These are phyloP conservation scores for Aspergillus brasiliensis DNA, from an alignment of 2,329 filamentous ascomycete genomes.

Conservation along the genomic window DNA sequence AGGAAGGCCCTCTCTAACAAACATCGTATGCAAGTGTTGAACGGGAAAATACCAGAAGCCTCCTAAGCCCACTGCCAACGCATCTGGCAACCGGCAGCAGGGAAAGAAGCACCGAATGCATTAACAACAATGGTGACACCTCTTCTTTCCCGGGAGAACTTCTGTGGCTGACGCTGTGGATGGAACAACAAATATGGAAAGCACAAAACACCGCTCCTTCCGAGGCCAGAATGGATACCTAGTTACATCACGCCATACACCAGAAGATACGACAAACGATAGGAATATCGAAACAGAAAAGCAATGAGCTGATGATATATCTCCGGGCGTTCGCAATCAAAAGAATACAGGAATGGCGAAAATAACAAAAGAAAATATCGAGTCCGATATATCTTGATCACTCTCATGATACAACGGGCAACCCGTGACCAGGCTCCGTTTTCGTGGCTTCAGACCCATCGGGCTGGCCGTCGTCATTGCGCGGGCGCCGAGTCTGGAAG, in stretches of 20 bases:
- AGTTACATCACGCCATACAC: slow-evolving; percentile 25
- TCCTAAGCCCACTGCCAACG: neutral
- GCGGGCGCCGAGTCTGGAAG: slow-evolving; percentile 36
- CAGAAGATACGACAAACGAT: slow-evolving; percentile 7
- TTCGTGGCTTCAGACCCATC: slow-evolving; percentile 30
- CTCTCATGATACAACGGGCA: slow-evolving; percentile 30
- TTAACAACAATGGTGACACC: neutral
- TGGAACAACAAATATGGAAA: slow-evolving; percentile 2
- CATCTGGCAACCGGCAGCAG: neutral
- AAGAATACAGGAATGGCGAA: neutral
- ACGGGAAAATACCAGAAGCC: neutral
- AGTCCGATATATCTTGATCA: neutral
- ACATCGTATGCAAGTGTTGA: neutral
- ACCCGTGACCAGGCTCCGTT: slow-evolving; percentile 31
- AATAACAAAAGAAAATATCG: neutral
- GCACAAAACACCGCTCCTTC: slow-evolving; percentile 24
- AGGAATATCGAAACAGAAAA: slow-evolving; percentile 6
- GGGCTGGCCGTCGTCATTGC: slow-evolving; percentile 32
- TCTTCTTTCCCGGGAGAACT: neutral
- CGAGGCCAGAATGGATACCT: slow-evolving; percentile 18
- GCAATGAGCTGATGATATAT: neutral
- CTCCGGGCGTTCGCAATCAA: neutral
- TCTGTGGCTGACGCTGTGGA: neutral
- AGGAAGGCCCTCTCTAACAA: neutral
- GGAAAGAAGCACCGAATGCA: neutral